Conservation (phyloP, 768 basidiomycete species). For the Rhodosporidiobolus sp. region DNA sequence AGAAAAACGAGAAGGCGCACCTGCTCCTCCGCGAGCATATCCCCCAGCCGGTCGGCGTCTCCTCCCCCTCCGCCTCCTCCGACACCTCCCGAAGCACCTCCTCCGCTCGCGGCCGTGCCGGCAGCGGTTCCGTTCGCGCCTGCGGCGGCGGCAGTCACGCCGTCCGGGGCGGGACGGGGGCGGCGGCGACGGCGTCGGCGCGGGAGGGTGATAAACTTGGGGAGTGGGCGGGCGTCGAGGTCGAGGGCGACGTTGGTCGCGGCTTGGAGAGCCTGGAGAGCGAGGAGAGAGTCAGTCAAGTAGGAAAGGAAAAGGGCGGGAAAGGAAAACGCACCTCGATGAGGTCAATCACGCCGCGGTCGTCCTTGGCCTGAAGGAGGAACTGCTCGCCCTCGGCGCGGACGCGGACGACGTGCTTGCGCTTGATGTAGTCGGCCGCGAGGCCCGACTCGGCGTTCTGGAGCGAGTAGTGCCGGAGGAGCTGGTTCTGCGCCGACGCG, state of each 20-base stretch:
- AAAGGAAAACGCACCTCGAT: slow-evolving; percentile 63
- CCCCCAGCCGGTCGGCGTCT: slow-evolving; percentile 12
- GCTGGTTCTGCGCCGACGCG: slow-evolving; percentile 23
- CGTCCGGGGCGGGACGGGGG: slow-evolving; percentile 9
- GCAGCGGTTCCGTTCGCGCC: not conserved
- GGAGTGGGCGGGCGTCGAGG: slow-evolving; percentile 69
- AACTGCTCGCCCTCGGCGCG: slow-evolving; percentile 95
- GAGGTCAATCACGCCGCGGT: slow-evolving; percentile 84
- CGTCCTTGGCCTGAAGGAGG: slow-evolving; percentile 79
- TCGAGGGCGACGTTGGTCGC: slow-evolving; percentile 88
- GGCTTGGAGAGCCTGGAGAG: slow-evolving; percentile 62
- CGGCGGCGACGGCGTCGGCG: slow-evolving; percentile 37
- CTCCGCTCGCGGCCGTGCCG: not conserved
- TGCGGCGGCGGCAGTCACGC: not conserved
- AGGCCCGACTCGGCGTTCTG: slow-evolving; percentile 63
- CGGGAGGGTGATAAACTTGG: slow-evolving; percentile 45
- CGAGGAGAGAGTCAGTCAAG: slow-evolving; percentile 7
- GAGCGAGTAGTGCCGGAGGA: slow-evolving; percentile 45
- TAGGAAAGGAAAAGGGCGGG: not conserved
- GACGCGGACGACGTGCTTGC: slow-evolving; percentile 88
- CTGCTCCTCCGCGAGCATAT: slow-evolving; percentile 43
- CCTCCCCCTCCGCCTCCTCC: not conserved
- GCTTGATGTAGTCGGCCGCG: slow-evolving; percentile 89
- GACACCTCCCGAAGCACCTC: not conserved
- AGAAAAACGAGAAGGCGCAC: not conserved